These are phyloP conservation scores for Ramalina intermedia DNA, from an alignment of 495 filamentous ascomycete genomes.

Conservation along the genomic window DNA sequence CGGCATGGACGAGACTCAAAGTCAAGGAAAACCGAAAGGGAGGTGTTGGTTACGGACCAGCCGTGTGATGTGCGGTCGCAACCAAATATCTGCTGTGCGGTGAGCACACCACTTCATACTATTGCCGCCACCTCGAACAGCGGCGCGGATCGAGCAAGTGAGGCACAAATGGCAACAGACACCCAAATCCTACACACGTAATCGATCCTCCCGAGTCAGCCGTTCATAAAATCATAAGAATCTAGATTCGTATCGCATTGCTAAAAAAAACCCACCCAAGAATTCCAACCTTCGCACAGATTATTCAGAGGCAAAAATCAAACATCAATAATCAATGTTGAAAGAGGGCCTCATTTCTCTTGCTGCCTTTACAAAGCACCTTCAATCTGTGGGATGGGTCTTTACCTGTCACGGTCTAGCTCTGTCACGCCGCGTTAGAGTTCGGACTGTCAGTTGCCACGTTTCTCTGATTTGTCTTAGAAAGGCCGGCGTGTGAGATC, in stretches of 20 bases:
- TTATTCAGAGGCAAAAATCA: conserved; percentile 10
- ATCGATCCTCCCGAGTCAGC: too few species aligned
- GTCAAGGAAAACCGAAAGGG: too few species aligned
- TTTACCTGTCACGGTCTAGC: conserved; percentile 1
- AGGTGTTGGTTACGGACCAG: too few species aligned
- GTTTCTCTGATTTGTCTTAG: conserved; percentile 10
- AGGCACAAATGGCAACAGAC: neutral
- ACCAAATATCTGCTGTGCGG: too few species aligned
- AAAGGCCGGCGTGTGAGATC: neutral
- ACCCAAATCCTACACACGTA: too few species aligned
- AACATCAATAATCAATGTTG: neutral
- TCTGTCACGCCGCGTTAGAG: conserved; percentile 12
- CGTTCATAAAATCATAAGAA: too few species aligned
- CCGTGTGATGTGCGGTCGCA: too few species aligned
- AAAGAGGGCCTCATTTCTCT: neutral
- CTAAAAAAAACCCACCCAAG: conserved; percentile 17
- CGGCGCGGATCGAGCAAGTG: neutral
- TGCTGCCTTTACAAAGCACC: too few species aligned
- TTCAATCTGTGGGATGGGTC: neutral
- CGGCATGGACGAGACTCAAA: too few species aligned
- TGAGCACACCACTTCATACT: conserved; percentile 7
- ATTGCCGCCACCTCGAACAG: conserved; percentile 10
- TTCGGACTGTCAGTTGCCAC: neutral
- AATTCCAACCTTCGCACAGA: too few species aligned
- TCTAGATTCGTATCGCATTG: too few species aligned